Evolutionary conservation across 2,329 filamentous ascomycete species (phyloP).

Genomic region (Diaporthe sp.): DNA sequence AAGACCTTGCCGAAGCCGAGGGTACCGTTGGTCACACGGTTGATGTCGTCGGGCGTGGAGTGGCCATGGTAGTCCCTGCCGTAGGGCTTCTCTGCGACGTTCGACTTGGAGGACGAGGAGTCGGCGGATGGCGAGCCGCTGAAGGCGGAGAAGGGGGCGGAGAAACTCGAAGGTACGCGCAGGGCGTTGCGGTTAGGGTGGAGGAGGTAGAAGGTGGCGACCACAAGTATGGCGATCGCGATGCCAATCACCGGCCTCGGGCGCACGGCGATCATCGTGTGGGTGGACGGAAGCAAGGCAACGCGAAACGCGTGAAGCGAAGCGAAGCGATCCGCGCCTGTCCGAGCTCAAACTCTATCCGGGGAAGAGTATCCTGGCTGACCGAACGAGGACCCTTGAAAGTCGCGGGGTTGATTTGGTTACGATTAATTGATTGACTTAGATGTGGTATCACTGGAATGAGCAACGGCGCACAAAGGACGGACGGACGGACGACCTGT

Average conservation of each 20-base stretch:
- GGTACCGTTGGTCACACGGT: conserved; percentile 47
- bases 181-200: conserved; percentile 24
- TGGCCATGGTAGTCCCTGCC: conserved; percentile 43
- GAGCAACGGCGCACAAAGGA: not conserved
- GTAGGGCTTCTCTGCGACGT: conserved; percentile 31
- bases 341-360: conserved; percentile 19
- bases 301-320: conserved; percentile 6
- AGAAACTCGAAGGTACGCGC: conserved; percentile 31
- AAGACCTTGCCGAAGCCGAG: conserved; percentile 53
- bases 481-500: not conserved
- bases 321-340: not conserved
- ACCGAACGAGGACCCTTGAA: not conserved
- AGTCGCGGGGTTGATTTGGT: not conserved
- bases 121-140: not conserved
- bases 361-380: not conserved
- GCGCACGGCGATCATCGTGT: conserved; percentile 38
- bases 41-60: conserved; percentile 43
- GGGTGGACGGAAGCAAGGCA: conserved; percentile 1
- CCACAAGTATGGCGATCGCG: conserved; percentile 11
- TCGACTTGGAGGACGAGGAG: not conserved
- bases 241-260: conserved; percentile 28
- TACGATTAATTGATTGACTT: not conserved
- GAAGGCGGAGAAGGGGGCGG: conserved; percentile 33
- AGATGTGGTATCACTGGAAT: not conserved
- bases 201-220: conserved; percentile 38